These are phyloP conservation scores for Hordeum pubiflorum DNA, from an alignment of 202 grass and related monocot species.

Conservation along the genomic window DNA sequence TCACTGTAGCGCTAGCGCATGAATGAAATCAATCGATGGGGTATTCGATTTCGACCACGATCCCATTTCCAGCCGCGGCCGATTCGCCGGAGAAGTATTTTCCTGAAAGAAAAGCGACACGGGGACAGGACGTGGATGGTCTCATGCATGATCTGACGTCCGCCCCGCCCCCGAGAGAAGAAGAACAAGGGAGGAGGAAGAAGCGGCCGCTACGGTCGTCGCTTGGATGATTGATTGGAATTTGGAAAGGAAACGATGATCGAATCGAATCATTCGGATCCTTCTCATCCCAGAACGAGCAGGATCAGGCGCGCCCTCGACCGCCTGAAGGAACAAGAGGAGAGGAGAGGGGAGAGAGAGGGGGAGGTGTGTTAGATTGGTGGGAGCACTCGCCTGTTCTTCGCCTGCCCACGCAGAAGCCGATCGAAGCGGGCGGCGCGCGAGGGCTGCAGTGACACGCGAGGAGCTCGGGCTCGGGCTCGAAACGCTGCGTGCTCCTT, in stretches of 20 bases:
- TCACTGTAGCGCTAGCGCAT: too few relatives aligned
- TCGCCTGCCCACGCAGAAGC: background rate
- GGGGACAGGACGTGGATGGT: background rate
- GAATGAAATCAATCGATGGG: too few relatives aligned
- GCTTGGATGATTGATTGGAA: background rate
- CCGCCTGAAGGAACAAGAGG: background rate
- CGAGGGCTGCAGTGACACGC: background rate
- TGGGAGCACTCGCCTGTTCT: background rate
- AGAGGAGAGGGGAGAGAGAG: background rate
- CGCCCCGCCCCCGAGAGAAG: background rate
- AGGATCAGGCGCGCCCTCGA: background rate
- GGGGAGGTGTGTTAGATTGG: background rate
- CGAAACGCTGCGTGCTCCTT: too few relatives aligned
- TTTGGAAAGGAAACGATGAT: background rate
- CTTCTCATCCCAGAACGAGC: background rate
- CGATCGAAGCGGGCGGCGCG: background rate
- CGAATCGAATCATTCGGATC: background rate
- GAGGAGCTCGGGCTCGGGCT: too few relatives aligned
- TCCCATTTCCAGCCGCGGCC: too few relatives aligned
- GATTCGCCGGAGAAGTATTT: background rate
- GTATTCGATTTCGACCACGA: too few relatives aligned
- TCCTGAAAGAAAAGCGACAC: background rate
- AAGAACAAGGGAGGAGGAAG: background rate
- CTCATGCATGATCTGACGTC: background rate
- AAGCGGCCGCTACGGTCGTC: background rate